These are phyloP conservation scores for Dactylellina leptospora DNA, from an alignment of 2,329 filamentous ascomycete species.

Conservation along the genomic window DNA sequence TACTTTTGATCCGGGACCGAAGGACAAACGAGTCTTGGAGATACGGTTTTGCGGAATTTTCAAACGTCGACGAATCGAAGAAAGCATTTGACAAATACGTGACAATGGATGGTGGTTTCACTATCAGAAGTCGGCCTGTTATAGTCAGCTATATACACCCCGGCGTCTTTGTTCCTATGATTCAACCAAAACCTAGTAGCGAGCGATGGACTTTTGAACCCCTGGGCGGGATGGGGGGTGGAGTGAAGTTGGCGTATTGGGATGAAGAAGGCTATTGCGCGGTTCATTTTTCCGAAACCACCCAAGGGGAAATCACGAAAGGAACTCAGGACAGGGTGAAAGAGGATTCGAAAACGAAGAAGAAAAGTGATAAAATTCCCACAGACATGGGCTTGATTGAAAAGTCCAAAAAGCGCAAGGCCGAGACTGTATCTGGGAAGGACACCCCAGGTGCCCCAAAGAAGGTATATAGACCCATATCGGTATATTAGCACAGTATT, in stretches of 20 bases:
- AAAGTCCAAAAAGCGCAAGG: constrained; percentile 56
- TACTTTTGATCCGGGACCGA: constrained; percentile 79
- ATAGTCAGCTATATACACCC: constrained; percentile 79
- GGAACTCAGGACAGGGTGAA: constrained; percentile 54
- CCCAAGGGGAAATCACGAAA: constrained; percentile 24
- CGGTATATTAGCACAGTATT: neutral
- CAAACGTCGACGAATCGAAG: constrained; percentile 76
- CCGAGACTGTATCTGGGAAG: constrained; percentile 59
- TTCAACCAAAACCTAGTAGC: constrained; percentile 68
- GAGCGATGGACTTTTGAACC: constrained; percentile 74
- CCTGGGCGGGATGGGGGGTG: constrained; percentile 69
- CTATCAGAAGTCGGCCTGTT: constrained; percentile 77
- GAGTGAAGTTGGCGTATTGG: constrained; percentile 76
- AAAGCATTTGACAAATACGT: constrained; percentile 77
- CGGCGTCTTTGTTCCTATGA: constrained; percentile 82
- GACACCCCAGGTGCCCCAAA: constrained; percentile 58
- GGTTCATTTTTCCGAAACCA: constrained; percentile 65
- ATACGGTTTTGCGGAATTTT: constrained; percentile 86
- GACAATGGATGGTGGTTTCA: constrained; percentile 74
- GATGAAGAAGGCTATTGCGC: constrained; percentile 77
- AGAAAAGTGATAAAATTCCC: constrained; percentile 60
- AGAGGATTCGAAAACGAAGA: constrained; percentile 63
- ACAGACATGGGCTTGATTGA: constrained; percentile 48
- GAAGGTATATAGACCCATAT: constrained; percentile 55
- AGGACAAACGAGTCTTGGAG: constrained; percentile 76